These are phyloP conservation scores for Fusarium nematophilum DNA, from an alignment of 2,329 filamentous ascomycete genomes.

Conservation along the genomic window DNA sequence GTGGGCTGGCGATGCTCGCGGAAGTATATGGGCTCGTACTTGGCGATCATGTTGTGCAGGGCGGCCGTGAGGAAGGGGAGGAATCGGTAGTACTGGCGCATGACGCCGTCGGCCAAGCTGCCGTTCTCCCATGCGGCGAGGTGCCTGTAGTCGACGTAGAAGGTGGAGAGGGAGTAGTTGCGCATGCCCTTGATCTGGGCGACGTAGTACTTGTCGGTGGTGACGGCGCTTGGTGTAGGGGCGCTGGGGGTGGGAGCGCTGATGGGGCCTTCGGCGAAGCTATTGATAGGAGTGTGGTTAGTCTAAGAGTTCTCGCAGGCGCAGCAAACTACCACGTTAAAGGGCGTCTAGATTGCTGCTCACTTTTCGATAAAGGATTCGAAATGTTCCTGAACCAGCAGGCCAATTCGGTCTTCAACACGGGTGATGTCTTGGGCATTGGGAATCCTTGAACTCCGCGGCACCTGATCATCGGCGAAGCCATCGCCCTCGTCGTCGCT, in stretches of 20 bases:
- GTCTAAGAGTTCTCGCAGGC: background rate
- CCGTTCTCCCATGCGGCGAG: conserved; percentile 81
- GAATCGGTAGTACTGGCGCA: conserved; percentile 94
- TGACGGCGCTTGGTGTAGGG: conserved; percentile 75
- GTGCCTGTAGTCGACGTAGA: conserved; percentile 90
- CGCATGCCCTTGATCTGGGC: conserved; percentile 84
- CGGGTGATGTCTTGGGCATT: conserved; percentile 69
- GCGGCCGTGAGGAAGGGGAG: conserved; percentile 90
- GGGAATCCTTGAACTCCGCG: conserved; percentile 60
- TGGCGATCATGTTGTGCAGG: conserved; percentile 91
- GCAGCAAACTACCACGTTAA: background rate
- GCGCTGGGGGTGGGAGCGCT: conserved; percentile 62
- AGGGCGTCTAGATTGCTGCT: conserved; percentile 38
- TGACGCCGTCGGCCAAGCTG: conserved; percentile 85
- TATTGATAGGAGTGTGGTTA: conserved; percentile 39
- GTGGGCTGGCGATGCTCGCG: conserved; percentile 89
- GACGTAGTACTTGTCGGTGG: conserved; percentile 85
- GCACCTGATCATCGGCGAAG: conserved; percentile 73
- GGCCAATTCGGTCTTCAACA: conserved; percentile 81
- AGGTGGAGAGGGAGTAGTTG: conserved; percentile 80
- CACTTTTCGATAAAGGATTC: conserved; percentile 84
- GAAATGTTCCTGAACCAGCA: conserved; percentile 80
- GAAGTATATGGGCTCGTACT: conserved; percentile 95
- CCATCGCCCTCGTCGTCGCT: conserved; percentile 72
- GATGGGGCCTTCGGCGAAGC: conserved; percentile 76